phyloP scores from a whole-genome alignment of 139 green algal species.

The Picochlorum costavermella region DNA sequence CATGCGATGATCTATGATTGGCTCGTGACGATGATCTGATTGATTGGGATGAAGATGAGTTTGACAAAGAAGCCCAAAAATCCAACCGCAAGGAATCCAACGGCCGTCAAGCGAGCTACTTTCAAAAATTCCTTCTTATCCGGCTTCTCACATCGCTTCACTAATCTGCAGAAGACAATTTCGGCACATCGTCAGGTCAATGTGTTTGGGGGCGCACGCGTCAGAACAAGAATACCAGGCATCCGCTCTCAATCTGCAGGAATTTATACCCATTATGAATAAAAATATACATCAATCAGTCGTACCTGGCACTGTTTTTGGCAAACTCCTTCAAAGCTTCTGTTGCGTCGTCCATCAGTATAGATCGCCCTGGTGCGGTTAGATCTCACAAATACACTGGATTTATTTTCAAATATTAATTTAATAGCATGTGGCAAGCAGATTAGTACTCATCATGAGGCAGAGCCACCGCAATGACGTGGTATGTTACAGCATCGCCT shows the following conservation, averaged over 20 bases:
- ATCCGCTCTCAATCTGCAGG: not conserved
- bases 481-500: too few species aligned
- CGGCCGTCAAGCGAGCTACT: slow-evolving; percentile 27
- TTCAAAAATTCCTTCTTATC: slow-evolving; percentile 34
- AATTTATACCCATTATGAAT: not conserved
- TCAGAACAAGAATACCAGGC: not conserved
- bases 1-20: not conserved
- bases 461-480: too few species aligned
- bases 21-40: slow-evolving; percentile 7
- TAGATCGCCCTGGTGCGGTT: not conserved
- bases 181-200: not conserved
- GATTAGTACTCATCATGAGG: too few species aligned
- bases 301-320: slow-evolving; percentile 26
- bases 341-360: slow-evolving; percentile 8
- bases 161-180: slow-evolving; percentile 11
- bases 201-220: not conserved
- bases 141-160: slow-evolving; percentile 37
- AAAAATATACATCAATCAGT: not conserved
- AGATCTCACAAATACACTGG: too few species aligned
- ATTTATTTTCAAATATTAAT: too few species aligned
- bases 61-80: slow-evolving; percentile 35
- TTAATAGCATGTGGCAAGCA: too few species aligned
- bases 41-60: slow-evolving; percentile 28
- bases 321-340: slow-evolving; percentile 20
- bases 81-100: slow-evolving; percentile 29